Conservation (phyloP, 345 rosid genomes). For the Schrenkiella parvula region DNA sequence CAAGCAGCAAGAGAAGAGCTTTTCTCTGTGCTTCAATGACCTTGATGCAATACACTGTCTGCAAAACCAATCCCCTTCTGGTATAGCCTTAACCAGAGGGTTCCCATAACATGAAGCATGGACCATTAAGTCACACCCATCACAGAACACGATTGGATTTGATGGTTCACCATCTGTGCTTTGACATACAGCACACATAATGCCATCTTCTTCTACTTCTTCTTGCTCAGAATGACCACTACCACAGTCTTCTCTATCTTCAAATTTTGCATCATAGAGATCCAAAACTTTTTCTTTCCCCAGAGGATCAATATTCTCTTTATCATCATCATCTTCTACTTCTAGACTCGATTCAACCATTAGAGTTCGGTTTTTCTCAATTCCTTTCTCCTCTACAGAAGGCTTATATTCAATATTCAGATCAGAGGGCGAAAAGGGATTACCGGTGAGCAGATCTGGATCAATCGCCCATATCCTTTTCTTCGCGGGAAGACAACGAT, state of each 20-base stretch:
- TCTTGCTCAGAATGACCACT: neutral
- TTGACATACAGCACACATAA: constrained; percentile 73
- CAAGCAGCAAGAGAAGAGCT: constrained; percentile 49
- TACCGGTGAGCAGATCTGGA: constrained; percentile 44
- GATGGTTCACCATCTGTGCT: constrained; percentile 91
- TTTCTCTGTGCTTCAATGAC: neutral
- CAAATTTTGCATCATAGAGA: neutral
- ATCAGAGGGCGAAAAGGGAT: constrained; percentile 57
- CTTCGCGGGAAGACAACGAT: constrained; percentile 67
- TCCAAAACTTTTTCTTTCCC: neutral
- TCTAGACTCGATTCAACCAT: constrained; percentile 20
- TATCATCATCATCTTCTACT: constrained; percentile 10
- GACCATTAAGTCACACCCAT: constrained; percentile 94
- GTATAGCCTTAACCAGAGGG: constrained; percentile 59
- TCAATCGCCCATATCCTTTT: constrained; percentile 81
- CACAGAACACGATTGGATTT: constrained; percentile 94
- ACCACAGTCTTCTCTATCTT: neutral
- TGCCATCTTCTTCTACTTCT: constrained; percentile 59
- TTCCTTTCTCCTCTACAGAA: constrained; percentile 17
- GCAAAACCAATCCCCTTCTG: constrained; percentile 94
- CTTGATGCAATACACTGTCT: constrained; percentile 36
- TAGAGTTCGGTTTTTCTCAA: neutral
- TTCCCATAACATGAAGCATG: constrained; percentile 84
- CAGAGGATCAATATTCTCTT: constrained; percentile 27
- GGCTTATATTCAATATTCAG: constrained; percentile 68